Evolutionary conservation across 2,329 filamentous ascomycete genomes (phyloP).

Genomic region (Pseudopithomyces maydicus): DNA sequence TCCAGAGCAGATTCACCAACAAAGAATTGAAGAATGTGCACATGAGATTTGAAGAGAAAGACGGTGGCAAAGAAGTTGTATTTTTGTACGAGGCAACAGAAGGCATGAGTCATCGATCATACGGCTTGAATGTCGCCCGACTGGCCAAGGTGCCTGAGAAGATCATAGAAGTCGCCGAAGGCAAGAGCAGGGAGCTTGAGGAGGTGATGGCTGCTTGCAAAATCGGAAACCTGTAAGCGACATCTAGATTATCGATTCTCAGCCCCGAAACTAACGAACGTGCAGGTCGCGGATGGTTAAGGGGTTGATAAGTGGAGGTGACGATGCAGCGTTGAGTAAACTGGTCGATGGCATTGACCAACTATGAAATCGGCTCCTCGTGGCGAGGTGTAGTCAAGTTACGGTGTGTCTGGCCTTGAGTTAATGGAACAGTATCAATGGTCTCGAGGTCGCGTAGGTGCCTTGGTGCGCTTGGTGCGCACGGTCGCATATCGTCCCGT

Average conservation of each 20-base stretch:
- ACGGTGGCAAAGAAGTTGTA: slow-evolving; percentile 74
- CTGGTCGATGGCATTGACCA: slow-evolving; percentile 52
- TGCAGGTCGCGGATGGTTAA: slow-evolving; percentile 25
- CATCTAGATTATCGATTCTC: background rate
- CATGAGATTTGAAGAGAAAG: slow-evolving; percentile 74
- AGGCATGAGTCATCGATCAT: slow-evolving; percentile 90
- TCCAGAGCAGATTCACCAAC: slow-evolving; percentile 70
- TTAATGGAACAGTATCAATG: no score
- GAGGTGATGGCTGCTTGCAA: slow-evolving; percentile 53
- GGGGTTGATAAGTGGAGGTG: slow-evolving; percentile 27
- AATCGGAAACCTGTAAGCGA: slow-evolving; percentile 40
- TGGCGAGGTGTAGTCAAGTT: background rate
- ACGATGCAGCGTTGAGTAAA: slow-evolving; percentile 41
- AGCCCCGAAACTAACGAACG: slow-evolving; percentile 3
- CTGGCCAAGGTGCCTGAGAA: slow-evolving; percentile 79
- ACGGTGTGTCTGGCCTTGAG: background rate
- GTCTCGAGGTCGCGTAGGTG: no score
- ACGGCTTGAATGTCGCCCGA: slow-evolving; percentile 90
- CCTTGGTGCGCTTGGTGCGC: no score
- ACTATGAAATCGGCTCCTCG: slow-evolving; percentile 33
- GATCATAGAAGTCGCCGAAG: slow-evolving; percentile 78
- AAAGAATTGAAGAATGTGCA: slow-evolving; percentile 83
- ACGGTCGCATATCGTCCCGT: background rate
- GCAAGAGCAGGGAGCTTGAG: slow-evolving; percentile 82
- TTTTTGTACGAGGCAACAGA: slow-evolving; percentile 93